Evolutionary conservation across 139 green algal genomes (phyloP), one percentile per base, ranked within the genome.

Genomic region (Chlamydomonas eustigma): DNA sequence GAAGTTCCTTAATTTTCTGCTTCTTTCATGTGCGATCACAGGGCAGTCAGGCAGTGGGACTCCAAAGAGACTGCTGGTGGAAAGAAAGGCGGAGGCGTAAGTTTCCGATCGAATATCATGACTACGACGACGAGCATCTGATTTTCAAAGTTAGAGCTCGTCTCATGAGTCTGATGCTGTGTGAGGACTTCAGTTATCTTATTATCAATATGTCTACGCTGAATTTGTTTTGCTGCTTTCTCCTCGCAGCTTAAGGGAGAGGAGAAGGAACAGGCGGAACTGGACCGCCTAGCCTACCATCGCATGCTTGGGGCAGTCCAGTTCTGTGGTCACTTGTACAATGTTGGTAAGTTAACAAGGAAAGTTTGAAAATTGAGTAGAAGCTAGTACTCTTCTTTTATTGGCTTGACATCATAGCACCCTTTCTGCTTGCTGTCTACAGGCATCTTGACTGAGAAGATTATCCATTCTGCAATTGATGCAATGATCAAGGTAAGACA

Each of bases 381-480:
- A n/a, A n/a, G n/a, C n/a, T n/a, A n/a, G n/a, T n/a, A n/a, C n/a
- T n/a, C n/a, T n/a, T n/a, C n/a, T n/a, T n/a, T n/a, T n/a, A n/a
- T n/a, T n/a, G n/a, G n/a, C n/a, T n/a, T n/a, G n/a, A n/a, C n/a
- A n/a, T n/a, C n/a, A n/a, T n/a, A n/a, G n/a, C n/a, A n/a, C 44
- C 44, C 44, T 58, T 18, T 18, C 44, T 18, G 12, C 44, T 58
- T 58, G 44, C 44, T 58, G n/a, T 51, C 31, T 12, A 24, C 22
- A 5, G 68, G 68, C 68, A 63, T 75, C 25, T 3, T 63, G 8
- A 64, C 68, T 63, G 68, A 75, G 68, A 75, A 75, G 68, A 58
- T 75, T 38, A 75, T 75, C 68, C 68, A 75, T 4, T 30, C 36
- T 4, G 38, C 30, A 32, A 63, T 75, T n/a, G 68, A 75, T 3